These are phyloP conservation scores for Kodamaea kaohsiungensis DNA, from an alignment of 805 yeast genomes.

Conservation along the genomic window DNA sequence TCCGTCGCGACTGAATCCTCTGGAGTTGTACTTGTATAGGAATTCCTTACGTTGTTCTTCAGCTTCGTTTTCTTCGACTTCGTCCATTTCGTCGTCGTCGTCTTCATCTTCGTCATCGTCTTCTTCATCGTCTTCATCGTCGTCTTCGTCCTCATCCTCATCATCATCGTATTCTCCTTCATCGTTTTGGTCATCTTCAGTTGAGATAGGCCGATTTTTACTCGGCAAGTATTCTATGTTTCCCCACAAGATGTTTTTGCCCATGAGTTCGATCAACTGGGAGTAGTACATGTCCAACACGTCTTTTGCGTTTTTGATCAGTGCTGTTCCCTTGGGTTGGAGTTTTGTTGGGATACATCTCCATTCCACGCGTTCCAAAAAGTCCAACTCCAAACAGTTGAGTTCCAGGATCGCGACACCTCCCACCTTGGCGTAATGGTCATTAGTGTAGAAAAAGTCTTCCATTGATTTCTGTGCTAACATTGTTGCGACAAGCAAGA, in stretches of 20 bases:
- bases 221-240: conserved; percentile 10
- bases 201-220: conserved; percentile 11
- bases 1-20: conserved; percentile 26
- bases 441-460: conserved; percentile 90
- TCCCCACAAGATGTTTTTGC: conserved; percentile 24
- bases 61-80: background rate
- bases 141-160: conserved; percentile 16
- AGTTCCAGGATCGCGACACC: conserved; percentile 84
- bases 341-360: conserved; percentile 42
- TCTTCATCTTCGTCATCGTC: conserved; percentile 5
- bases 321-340: conserved; percentile 12
- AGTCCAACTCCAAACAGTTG: conserved; percentile 86
- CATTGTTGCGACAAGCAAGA: conserved; percentile 85
- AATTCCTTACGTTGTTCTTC: conserved; percentile 8
- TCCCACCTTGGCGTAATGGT: conserved; percentile 94
- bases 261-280: conserved; percentile 44
- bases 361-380: conserved; percentile 77
- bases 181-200: conserved; percentile 10
- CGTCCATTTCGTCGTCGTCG: conserved; percentile 3
- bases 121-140: conserved; percentile 14
- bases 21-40: conserved; percentile 10
- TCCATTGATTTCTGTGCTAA: conserved; percentile 89
- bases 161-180: conserved; percentile 13
- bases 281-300: conserved; percentile 41
- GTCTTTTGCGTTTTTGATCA: conserved; percentile 35